These are phyloP conservation scores for Hypomyces rosellus DNA, from an alignment of 2,329 filamentous ascomycete genomes.

Conservation along the genomic window DNA sequence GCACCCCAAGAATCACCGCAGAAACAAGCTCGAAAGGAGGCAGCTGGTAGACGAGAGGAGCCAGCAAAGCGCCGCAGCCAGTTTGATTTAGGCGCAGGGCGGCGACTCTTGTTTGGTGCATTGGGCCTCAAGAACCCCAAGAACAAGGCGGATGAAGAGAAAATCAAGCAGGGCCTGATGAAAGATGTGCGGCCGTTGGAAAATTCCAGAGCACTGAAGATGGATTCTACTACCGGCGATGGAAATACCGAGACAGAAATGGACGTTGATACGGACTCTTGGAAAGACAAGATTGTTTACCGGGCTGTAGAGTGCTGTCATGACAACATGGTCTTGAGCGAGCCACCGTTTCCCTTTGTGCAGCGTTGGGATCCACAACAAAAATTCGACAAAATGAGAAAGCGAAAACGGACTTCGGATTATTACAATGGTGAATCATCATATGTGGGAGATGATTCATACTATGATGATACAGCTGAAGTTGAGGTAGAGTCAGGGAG, in stretches of 20 bases:
- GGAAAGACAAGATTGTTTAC: slow-evolving; percentile 68
- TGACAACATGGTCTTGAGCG: slow-evolving; percentile 59
- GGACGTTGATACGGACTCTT: slow-evolving; percentile 51
- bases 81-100: slow-evolving; percentile 51
- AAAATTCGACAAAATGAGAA: slow-evolving; percentile 36
- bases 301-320: slow-evolving; percentile 78
- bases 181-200: slow-evolving; percentile 40
- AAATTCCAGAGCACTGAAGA: slow-evolving; percentile 28
- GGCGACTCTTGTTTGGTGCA: slow-evolving; percentile 65
- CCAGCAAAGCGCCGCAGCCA: slow-evolving; percentile 13
- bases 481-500: slow-evolving; percentile 22
- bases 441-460: slow-evolving; percentile 21
- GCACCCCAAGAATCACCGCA: neutral
- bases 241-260: slow-evolving; percentile 4
- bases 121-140: slow-evolving; percentile 65
- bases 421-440: slow-evolving; percentile 22
- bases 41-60: slow-evolving; percentile 1
- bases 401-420: slow-evolving; percentile 43
- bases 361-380: slow-evolving; percentile 85
- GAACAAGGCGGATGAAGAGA: slow-evolving; percentile 60
- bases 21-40: neutral
- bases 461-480: slow-evolving; percentile 30
- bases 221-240: slow-evolving; percentile 12
- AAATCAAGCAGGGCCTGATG: slow-evolving; percentile 53
- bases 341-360: slow-evolving; percentile 83